Conservation (phyloP, 2,329 filamentous ascomycete genomes). For the Aphanocladium album region DNA sequence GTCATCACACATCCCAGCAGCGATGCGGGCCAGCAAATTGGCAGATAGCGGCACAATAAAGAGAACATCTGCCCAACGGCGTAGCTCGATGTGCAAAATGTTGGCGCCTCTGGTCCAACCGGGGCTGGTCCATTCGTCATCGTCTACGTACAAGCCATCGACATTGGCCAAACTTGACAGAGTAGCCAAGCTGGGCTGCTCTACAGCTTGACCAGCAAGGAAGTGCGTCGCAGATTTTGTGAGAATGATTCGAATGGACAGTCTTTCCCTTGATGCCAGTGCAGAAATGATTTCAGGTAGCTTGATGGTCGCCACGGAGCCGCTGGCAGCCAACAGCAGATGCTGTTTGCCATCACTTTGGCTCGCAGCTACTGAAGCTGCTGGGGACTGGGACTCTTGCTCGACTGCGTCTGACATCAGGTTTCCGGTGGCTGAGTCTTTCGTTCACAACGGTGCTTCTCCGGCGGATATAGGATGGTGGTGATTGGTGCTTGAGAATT, state of each 20-base stretch:
- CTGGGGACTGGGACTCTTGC: slow-evolving; percentile 9
- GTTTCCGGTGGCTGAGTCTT: background rate
- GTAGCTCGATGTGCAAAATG: slow-evolving; percentile 87
- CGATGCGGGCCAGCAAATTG: slow-evolving; percentile 81
- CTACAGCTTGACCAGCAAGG: slow-evolving; percentile 66
- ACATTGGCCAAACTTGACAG: slow-evolving; percentile 63
- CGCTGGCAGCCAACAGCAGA: slow-evolving; percentile 36
- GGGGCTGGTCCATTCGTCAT: slow-evolving; percentile 70
- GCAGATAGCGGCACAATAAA: slow-evolving; percentile 77
- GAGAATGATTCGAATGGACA: slow-evolving; percentile 83
- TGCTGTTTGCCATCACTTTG: slow-evolving; percentile 37
- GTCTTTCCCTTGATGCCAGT: slow-evolving; percentile 44
- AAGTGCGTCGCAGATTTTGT: slow-evolving; percentile 71
- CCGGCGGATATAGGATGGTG: background rate
- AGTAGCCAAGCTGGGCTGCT: slow-evolving; percentile 65
- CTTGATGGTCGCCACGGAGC: slow-evolving; percentile 84
- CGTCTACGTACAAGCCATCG: slow-evolving; percentile 74
- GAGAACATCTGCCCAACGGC: slow-evolving; percentile 72
- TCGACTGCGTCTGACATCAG: background rate
- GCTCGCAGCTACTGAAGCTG: slow-evolving; percentile 28
- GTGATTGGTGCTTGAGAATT: background rate
- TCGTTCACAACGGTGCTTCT: background rate
- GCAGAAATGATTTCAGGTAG: slow-evolving; percentile 60
- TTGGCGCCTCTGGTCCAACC: slow-evolving; percentile 73
- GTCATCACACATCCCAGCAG: slow-evolving; percentile 70